phyloP scores from a whole-genome alignment of 208 protist genomes.

The Strigomonas culicis region DNA sequence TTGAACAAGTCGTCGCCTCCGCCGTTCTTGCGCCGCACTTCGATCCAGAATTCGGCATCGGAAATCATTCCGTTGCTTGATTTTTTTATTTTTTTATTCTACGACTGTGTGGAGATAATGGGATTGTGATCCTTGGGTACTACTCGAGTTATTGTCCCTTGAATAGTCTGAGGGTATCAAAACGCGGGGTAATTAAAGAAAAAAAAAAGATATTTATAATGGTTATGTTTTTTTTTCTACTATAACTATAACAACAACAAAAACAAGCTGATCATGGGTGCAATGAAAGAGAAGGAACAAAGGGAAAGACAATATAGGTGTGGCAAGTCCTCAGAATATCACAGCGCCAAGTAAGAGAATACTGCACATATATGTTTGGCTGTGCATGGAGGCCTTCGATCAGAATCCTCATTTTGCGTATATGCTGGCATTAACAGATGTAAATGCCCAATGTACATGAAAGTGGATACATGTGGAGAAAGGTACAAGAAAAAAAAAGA shows the following conservation, averaged over 20 bases:
- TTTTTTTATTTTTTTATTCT: conserved; percentile 5
- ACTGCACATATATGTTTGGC: conserved; percentile 10
- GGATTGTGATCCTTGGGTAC: too few relatives aligned
- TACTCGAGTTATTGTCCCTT: too few relatives aligned
- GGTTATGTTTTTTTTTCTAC: too few relatives aligned
- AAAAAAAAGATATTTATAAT: not conserved
- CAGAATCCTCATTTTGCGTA: not conserved
- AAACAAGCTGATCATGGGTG: not conserved
- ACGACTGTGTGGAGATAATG: too few relatives aligned
- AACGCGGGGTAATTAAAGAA: too few relatives aligned
- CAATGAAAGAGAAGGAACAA: conserved; percentile 6
- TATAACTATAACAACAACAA: not conserved
- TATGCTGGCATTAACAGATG: conserved; percentile 5
- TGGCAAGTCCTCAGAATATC: too few relatives aligned
- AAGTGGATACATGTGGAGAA: not conserved
- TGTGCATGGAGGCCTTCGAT: conserved; percentile 9
- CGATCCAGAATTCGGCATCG: conserved; percentile 86
- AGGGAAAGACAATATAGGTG: not conserved
- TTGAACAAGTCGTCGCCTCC: conserved; percentile 68
- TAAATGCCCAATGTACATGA: conserved; percentile 1
- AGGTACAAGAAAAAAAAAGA: conserved; percentile 6
- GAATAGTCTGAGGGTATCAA: too few relatives aligned
- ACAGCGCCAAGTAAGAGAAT: not conserved
- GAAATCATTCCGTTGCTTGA: conserved; percentile 51
- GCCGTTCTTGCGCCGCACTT: conserved; percentile 47